Evolutionary conservation across 1,284 basidiomycete species (phyloP).

Genomic region (Austroboletus sp.): DNA sequence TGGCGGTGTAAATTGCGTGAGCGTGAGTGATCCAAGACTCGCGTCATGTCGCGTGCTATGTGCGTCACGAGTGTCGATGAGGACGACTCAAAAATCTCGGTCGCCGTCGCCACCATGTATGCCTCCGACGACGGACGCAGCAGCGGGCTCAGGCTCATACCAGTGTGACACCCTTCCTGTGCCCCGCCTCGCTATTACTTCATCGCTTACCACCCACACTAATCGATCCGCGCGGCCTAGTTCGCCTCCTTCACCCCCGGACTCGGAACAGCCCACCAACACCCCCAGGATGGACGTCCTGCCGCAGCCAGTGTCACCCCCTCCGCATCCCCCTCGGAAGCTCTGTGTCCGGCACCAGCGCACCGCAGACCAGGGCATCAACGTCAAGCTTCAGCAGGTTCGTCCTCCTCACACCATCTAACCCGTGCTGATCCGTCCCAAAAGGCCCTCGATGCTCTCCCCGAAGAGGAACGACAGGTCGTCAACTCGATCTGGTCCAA

Average conservation of each 20-base stretch:
- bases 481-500: slow-evolving; percentile 94
- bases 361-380: slow-evolving; percentile 95
- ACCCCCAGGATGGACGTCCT: slow-evolving; percentile 1
- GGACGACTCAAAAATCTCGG: background rate
- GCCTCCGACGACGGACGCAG: slow-evolving; percentile 23
- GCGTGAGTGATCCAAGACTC: background rate
- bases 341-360: slow-evolving; percentile 89
- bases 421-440: slow-evolving; percentile 1
- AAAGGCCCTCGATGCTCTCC: slow-evolving; percentile 90
- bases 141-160: slow-evolving; percentile 32
- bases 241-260: slow-evolving; percentile 19
- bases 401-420: background rate
- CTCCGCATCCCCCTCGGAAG: slow-evolving; percentile 49
- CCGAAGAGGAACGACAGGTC: slow-evolving; percentile 79
- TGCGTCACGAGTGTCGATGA: background rate
- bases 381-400: slow-evolving; percentile 88
- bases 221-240: too few relatives aligned
- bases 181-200: slow-evolving; percentile 41
- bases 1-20: slow-evolving; percentile 22
- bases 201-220: too few relatives aligned
- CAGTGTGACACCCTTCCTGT: slow-evolving; percentile 70
- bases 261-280: background rate
- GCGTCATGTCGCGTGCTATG: slow-evolving; percentile 26
- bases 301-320: slow-evolving; percentile 11
- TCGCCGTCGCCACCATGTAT: background rate